Evolutionary conservation across 164 flowering plant genomes (phyloP).

Genomic region (Nymphaea thermarum): DNA sequence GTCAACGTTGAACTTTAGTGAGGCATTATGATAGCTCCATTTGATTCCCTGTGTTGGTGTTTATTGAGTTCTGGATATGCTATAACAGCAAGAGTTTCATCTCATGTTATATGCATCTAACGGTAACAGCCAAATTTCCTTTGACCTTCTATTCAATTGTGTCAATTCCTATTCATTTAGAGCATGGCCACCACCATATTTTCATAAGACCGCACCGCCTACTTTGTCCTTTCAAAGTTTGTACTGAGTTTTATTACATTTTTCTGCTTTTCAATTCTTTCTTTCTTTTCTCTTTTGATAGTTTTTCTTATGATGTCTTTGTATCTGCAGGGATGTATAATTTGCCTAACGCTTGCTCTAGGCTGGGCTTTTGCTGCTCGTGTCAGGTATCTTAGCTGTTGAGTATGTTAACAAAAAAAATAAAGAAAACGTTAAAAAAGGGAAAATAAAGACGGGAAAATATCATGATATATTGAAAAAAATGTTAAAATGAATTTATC

Average conservation of each 20-base stretch:
- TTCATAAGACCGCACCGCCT: neutral
- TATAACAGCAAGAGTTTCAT: no score
- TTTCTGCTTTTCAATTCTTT: no score
- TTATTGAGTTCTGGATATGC: no score
- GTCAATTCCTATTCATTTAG: no score
- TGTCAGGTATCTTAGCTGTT: slow-evolving; percentile 55
- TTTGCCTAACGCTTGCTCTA: slow-evolving; percentile 78
- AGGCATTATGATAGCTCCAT: no score
- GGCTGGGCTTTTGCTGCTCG: slow-evolving; percentile 84
- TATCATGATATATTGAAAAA: neutral
- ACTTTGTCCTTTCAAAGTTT: neutral
- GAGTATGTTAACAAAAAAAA: neutral
- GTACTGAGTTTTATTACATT: neutral
- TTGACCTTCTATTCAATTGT: no score
- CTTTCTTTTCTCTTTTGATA: no score
- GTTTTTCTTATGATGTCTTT: neutral
- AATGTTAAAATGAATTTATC: neutral
- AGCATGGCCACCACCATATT: neutral
- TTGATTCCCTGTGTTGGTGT: no score
- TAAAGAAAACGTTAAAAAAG: neutral
- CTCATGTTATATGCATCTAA: no score
- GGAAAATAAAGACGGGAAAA: neutral
- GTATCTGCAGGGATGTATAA: slow-evolving; percentile 60
- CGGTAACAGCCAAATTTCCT: no score
- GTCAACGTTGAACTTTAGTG: no score